Conservation (phyloP, 805 yeast genomes). For the Yamadazyma nakazawae region DNA sequence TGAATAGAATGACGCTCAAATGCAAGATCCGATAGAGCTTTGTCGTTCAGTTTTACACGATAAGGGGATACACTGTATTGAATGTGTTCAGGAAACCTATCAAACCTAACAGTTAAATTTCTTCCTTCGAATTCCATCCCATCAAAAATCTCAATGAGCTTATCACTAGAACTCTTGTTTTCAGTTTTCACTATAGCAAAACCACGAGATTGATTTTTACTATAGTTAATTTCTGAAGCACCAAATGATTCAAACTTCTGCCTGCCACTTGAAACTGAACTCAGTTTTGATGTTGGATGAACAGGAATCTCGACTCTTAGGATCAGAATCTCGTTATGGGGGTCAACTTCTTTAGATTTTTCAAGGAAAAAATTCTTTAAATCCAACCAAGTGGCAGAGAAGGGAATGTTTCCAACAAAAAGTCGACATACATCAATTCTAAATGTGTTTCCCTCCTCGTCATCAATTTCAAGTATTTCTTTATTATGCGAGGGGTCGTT, state of each 20-base stretch:
- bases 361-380: conserved; percentile 27
- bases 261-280: background rate
- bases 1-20: conserved; percentile 31
- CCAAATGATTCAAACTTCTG: background rate
- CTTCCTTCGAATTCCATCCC: conserved; percentile 58
- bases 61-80: conserved; percentile 26
- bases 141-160: conserved; percentile 49
- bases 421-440: conserved; percentile 43
- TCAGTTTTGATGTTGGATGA: conserved; percentile 18
- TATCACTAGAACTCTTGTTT: conserved; percentile 43
- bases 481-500: conserved; percentile 9
- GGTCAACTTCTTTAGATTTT: conserved; percentile 24
- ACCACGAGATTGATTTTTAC: conserved; percentile 40
- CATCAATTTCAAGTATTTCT: conserved; percentile 14
- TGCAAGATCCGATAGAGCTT: conserved; percentile 23
- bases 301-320: conserved; percentile 41
- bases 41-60: conserved; percentile 9
- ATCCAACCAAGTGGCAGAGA: conserved; percentile 35
- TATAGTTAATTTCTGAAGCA: background rate
- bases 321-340: conserved; percentile 24
- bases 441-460: conserved; percentile 25
- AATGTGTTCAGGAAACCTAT: conserved; percentile 46
- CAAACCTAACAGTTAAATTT: conserved; percentile 57
- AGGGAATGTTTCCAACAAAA: conserved; percentile 58
- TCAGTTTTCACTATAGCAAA: conserved; percentile 62